A percentile compares a stretch with the other conserved stretches of the same genome.
Conservation (phyloP, 148 eudicot genomes). For the Silene conica region DNA sequence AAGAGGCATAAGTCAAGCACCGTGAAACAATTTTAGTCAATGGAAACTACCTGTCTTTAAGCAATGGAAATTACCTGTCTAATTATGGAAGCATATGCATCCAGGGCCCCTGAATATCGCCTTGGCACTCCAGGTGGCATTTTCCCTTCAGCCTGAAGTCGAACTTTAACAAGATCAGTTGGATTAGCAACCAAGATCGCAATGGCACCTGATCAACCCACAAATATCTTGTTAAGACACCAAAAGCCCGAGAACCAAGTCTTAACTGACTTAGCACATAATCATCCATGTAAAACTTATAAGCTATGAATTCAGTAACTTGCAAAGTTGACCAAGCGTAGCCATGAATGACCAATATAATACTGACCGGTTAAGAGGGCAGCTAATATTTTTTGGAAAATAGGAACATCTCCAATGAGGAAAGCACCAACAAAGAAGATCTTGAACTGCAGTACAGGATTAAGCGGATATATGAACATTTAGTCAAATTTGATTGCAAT, state of each 20-base stretch:
- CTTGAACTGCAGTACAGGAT: slow-evolving; percentile 47
- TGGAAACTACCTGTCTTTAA: not conserved
- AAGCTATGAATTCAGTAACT: not conserved
- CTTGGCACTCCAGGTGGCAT: slow-evolving; percentile 52
- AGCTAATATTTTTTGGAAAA: slow-evolving; percentile 59
- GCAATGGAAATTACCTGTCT: slow-evolving; percentile 36
- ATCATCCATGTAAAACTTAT: not conserved
- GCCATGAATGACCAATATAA: not conserved
- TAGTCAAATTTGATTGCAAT: slow-evolving; percentile 2
- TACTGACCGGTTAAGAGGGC: slow-evolving; percentile 61
- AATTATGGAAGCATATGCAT: slow-evolving; percentile 55
- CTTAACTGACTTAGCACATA: not conserved
- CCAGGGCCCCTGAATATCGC: slow-evolving; percentile 58
- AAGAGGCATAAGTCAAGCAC: slow-evolving; percentile 1
- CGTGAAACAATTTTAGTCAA: not conserved
- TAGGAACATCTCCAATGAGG: slow-evolving; percentile 44
- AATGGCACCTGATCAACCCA: slow-evolving; percentile 46
- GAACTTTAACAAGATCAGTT: slow-evolving; percentile 69
- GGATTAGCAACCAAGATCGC: slow-evolving; percentile 67
- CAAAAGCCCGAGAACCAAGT: slow-evolving; percentile 4
- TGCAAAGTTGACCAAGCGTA: not conserved
- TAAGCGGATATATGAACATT: not conserved
- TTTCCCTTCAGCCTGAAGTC: slow-evolving; percentile 70
- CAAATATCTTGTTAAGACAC: slow-evolving; percentile 14
- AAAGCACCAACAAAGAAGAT: slow-evolving; percentile 49